Evolutionary conservation across 2,329 filamentous ascomycete species (phyloP).

Genomic region (Lachnellula hyalina): DNA sequence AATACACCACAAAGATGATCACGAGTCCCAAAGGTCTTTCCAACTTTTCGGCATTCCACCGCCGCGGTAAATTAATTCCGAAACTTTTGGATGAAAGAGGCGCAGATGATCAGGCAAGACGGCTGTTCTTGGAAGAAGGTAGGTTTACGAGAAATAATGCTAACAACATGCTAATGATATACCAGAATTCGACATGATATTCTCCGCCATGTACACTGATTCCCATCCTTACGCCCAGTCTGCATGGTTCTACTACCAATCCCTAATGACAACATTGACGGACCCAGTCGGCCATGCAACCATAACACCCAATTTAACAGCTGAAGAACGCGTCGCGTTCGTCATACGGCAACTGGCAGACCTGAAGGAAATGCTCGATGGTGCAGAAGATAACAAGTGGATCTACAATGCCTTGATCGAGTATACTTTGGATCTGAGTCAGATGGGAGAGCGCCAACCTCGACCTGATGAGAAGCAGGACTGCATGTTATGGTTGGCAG

Average conservation of each 20-base stretch:
- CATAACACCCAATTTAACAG: slow-evolving; percentile 60
- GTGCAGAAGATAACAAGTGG: slow-evolving; percentile 73
- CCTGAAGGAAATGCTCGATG: slow-evolving; percentile 60
- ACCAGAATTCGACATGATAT: slow-evolving; percentile 68
- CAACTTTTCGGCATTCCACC: slow-evolving; percentile 98
- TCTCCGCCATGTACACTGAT: slow-evolving; percentile 60
- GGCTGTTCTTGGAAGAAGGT: slow-evolving; percentile 68
- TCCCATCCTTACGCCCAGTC: slow-evolving; percentile 93
- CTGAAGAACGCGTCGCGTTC: slow-evolving; percentile 58
- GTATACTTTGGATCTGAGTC: slow-evolving; percentile 57
- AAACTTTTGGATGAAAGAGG: slow-evolving; percentile 65
- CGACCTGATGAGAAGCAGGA: slow-evolving; percentile 35
- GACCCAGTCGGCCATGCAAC: slow-evolving; percentile 44
- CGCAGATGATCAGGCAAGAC: slow-evolving; percentile 58
- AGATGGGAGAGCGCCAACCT: slow-evolving; percentile 43
- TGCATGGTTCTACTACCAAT: slow-evolving; percentile 95
- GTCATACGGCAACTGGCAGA: slow-evolving; percentile 67
- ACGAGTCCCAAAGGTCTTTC: slow-evolving; percentile 62
- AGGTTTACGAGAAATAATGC: slow-evolving; percentile 5
- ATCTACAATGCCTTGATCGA: slow-evolving; percentile 83
- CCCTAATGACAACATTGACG: slow-evolving; percentile 66
- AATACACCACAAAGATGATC: slow-evolving; percentile 89
- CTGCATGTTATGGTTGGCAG: slow-evolving; percentile 26
- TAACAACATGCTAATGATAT: slow-evolving; percentile 12
- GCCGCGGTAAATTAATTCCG: slow-evolving; percentile 77